Evolutionary conservation across 345 rosid genomes (phyloP), one percentile per base, ranked within the genome.

Genomic region (Turnera subulata): DNA sequence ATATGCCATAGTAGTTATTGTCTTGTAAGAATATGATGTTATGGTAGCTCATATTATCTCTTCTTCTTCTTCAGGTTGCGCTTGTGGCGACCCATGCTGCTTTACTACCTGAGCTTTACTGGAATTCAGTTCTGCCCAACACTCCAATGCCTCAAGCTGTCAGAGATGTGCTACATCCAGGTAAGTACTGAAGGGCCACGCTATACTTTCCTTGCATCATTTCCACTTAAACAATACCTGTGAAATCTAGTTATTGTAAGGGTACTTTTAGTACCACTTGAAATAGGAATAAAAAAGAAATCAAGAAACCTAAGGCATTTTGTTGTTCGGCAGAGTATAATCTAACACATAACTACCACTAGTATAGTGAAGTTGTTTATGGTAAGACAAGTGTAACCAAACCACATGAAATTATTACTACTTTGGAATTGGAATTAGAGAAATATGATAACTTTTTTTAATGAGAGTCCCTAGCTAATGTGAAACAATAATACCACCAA

Each of bases 61-160:
- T 23, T 38, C 35, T 55, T 62, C 4, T 48, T 19, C 26, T 56
- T 77, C 72, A 83, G 89, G 42, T 83, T 50, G 71, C 66, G 25
- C 38, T 78, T 40, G 83, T 37, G 51, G 79, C 75, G 33, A 67
- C 70, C 57, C 73, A 76, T 54, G 95, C 88, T 45, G 80, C 69
- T 21, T 9, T 67, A 8, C 46, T 81, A 19, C 86, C 84, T 11
- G 77, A 82, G 46, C 56, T 53, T 19, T 83, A 84, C 63, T 86
- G 95, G 95, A 68, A 80, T 2, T 43, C 72, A 19, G 66, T 62
- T 52, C 51, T 86, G 63, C 90, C 88, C 1, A 80, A 76, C 70
- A 73, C 88, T 16, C 78, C 76, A 1, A 78, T 82, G 86, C 90
- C 95, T 32, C 72, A 80, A 61, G 66, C 77, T 33, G 64, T 84